Evolutionary conservation across 768 basidiomycete species (phyloP), one percentile per base, ranked within the genome.

Genomic region (Tricholoma furcatifolium): DNA sequence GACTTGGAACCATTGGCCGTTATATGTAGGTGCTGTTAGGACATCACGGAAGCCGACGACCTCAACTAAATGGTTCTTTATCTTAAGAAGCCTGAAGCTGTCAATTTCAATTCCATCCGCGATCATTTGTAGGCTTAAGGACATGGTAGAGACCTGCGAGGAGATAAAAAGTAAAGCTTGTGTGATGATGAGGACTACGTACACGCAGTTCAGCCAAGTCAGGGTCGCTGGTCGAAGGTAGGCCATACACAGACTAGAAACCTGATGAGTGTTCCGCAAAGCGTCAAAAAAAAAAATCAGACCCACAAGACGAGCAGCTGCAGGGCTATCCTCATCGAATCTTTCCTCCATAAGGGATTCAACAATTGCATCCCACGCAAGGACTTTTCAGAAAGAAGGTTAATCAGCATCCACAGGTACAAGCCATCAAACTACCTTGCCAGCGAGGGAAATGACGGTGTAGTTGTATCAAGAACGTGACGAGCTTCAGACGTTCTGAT

Each of bases 381-480:
- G 64, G 32, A 88, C 87, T 89, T 7, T 15, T 51, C 8, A 21
- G 27, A 27, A 27, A 15, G 18, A 24, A 18, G 34, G 20, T 56
- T 17, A 62, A 51, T 36, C 12, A 23, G 18, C 11, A 24, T 18
- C 12, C 17, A 21, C 12, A 20, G 17, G 36, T 15, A 18, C 27
- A 49, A 20, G 42, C 6, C 39, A 51, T 31, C 31, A 5, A 49
- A 66, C 47, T 58, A 87, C 88, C 74, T 77, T 74, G 73, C 88
- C 88, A 91, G 12, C 58, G 65, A 15, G 85, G 78, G 65, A 89
- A 85, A 67, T 87, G 79, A 0, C 85, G 74, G n/a, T 74, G 82
- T 24, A 91, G 74, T 59, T 85, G 86, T 27, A 82, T 75, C 15
- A 90, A 70, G 67, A 90, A 91, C 8, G 76, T 72, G 14, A 82